Percentiles rank a stretch among this genome's conserved stretches.
Conservation (phyloP, 257 asterid genomes). For the Paraleonurus japonicus region DNA sequence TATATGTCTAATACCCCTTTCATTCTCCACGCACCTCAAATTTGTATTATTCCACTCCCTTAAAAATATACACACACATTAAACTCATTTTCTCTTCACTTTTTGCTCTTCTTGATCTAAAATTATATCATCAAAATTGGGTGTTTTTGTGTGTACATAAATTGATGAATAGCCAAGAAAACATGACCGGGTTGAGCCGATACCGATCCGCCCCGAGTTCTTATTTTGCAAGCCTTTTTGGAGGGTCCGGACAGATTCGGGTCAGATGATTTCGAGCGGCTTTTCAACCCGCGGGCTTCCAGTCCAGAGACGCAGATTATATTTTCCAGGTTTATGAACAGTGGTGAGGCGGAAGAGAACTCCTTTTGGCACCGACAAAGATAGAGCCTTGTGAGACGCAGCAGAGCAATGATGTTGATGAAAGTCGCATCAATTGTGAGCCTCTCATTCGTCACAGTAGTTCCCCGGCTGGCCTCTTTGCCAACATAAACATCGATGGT, state of each 20-base stretch:
- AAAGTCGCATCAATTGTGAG: too few species aligned
- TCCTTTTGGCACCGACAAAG: constrained; percentile 36
- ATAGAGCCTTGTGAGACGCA: constrained; percentile 32
- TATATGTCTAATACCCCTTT: constrained; percentile 15
- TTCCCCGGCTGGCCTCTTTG: constrained; percentile 82
- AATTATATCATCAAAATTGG: too few species aligned
- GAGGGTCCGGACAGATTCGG: constrained; percentile 38
- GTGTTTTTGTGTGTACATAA: too few species aligned
- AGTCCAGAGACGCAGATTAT: constrained; percentile 42
- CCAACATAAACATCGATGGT: constrained; percentile 53
- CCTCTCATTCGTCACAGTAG: constrained; percentile 74
- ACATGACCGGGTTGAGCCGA: constrained; percentile 52
- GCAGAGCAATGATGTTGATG: constrained; percentile 35
- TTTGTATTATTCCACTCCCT: neutral
- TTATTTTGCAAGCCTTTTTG: constrained; percentile 47
- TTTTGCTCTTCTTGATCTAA: too few species aligned
- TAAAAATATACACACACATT: too few species aligned
- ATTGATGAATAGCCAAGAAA: constrained; percentile 29
- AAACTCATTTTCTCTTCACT: too few species aligned
- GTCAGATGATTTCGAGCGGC: constrained; percentile 54
- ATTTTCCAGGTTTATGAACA: constrained; percentile 38
- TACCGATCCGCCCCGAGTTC: constrained; percentile 90
- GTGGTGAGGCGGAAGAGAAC: neutral
- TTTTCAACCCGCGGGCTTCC: constrained; percentile 50
- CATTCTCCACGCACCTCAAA: neutral